A percentile compares a stretch with the other conserved stretches of the same genome.
Evolutionary conservation across 305 asterid species (phyloP).

Genomic region (Withania somnifera): DNA sequence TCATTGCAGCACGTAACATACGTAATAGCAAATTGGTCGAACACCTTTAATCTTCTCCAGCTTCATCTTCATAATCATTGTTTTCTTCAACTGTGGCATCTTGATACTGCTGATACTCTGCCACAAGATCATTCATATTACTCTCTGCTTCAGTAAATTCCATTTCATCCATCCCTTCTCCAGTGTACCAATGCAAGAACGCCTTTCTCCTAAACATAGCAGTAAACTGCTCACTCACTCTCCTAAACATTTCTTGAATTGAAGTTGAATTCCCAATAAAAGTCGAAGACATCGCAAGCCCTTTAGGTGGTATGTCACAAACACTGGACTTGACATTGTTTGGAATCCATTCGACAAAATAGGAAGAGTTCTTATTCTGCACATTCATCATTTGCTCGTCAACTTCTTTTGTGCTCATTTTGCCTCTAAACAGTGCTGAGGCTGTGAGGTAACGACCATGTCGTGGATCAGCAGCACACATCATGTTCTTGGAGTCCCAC

Average conservation of each 20-base stretch:
- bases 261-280: constrained; percentile 39
- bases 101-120: constrained; percentile 36
- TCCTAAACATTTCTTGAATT: constrained; percentile 38
- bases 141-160: constrained; percentile 37
- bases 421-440: constrained; percentile 22
- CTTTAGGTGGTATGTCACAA: constrained; percentile 35
- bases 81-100: constrained; percentile 28
- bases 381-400: constrained; percentile 30
- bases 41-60: constrained; percentile 12
- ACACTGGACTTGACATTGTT: constrained; percentile 36
- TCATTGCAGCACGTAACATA: constrained; percentile 1
- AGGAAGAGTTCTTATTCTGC: constrained; percentile 37
- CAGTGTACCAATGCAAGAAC: constrained; percentile 36
- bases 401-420: constrained; percentile 26
- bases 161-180: constrained; percentile 39
- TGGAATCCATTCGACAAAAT: constrained; percentile 36
- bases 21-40: constrained; percentile 1
- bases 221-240: constrained; percentile 32
- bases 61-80: constrained; percentile 19
- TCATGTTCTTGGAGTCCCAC: constrained; percentile 31
- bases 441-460: constrained; percentile 25
- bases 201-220: constrained; percentile 45
- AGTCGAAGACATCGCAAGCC: constrained; percentile 29
- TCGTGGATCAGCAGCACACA: constrained; percentile 27
- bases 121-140: constrained; percentile 34